Evolutionary conservation across 345 rosid species (phyloP).

Genomic region (Acer negundo): DNA sequence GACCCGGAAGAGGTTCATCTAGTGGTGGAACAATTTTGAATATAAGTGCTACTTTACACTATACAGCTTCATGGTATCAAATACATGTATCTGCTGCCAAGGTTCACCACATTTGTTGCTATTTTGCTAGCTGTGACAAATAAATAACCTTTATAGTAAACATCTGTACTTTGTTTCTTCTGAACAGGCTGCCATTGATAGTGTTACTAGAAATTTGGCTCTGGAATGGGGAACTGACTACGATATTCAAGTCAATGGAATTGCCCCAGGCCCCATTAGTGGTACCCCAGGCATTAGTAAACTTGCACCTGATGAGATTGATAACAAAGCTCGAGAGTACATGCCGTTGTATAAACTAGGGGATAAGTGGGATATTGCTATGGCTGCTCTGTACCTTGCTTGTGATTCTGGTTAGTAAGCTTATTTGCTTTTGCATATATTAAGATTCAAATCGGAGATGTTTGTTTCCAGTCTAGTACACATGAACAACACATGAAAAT

Average conservation of each 20-base stretch:
- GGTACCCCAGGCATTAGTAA: slow-evolving; percentile 83
- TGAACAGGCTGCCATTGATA: slow-evolving; percentile 79
- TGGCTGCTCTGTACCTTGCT: slow-evolving; percentile 76
- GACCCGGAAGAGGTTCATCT: slow-evolving; percentile 44
- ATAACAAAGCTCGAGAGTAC: slow-evolving; percentile 36
- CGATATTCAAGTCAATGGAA: slow-evolving; percentile 61
- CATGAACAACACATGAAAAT: neutral
- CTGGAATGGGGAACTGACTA: slow-evolving; percentile 85
- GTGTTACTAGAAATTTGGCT: slow-evolving; percentile 67
- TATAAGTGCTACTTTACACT: slow-evolving; percentile 80
- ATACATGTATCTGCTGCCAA: slow-evolving; percentile 86
- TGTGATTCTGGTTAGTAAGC: slow-evolving; percentile 64
- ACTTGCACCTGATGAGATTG: slow-evolving; percentile 68
- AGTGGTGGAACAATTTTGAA: slow-evolving; percentile 65
- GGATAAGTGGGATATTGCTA: slow-evolving; percentile 84
- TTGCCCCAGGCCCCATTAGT: slow-evolving; percentile 85
- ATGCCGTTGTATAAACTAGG: slow-evolving; percentile 67
- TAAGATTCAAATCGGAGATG: neutral
- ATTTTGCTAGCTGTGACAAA: neutral
- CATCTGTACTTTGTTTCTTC: neutral
- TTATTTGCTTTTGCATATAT: neutral
- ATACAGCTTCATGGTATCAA: slow-evolving; percentile 82
- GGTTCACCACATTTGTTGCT: slow-evolving; percentile 31
- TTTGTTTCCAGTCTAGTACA: neutral
- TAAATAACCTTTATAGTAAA: neutral